Base-by-base conservation (phyloP, 148 eudicot species). In the Salicornia ramosissima region DNA sequence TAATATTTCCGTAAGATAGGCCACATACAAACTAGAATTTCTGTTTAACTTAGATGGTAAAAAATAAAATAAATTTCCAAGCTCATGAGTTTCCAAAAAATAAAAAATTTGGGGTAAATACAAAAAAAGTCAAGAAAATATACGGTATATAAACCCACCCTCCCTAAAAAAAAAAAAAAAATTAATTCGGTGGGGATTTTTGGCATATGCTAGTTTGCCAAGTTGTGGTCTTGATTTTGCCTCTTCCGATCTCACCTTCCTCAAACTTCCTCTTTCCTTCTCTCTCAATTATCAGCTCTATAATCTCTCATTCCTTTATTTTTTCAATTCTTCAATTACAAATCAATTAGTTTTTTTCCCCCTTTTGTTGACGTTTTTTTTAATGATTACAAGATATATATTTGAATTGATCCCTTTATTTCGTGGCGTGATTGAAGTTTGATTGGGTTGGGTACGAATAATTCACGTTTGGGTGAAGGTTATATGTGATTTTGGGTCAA, bases 241-340 rank as follows among this genome's bases (percentile, higher is more conserved):
- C 72, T 68, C 81, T 72, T 70, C 68, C 74, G 81, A 78, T 78
- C 81, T 73, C 81, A 78, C 68, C 80, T 73, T 78, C 70, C 54
- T 73, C 80, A 57, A 57, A 59, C 71, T 49, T 26, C 71, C 25
- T 40, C 68, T 50, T 39, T 39, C 68, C 33, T 10, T 53, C 24
- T 56, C 61, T 57, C 40, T 73, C 64, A 10, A 10, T 21, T 49
- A 49, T 68, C 49, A 68, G n/a, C 39, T 29, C 21, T 15, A 34
- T 63, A 25, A 13, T 40, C 46, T 59, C 61, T 21, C 47, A 54
- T 18, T 15, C 34, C 6, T 55, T 43, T 30, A 42, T 28, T n/a
- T 19, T 47, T 70, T 19, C 31, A 62, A 8, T 47, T 34, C 57
- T 29, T 18, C 16, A n/a, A 43, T 36, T 42, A 54, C 4, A 26